Percentiles rank a stretch among this genome's conserved stretches.
These are phyloP conservation scores for Ostreobium quekettii DNA, from an alignment of 139 green algal genomes.

Conservation along the genomic window DNA sequence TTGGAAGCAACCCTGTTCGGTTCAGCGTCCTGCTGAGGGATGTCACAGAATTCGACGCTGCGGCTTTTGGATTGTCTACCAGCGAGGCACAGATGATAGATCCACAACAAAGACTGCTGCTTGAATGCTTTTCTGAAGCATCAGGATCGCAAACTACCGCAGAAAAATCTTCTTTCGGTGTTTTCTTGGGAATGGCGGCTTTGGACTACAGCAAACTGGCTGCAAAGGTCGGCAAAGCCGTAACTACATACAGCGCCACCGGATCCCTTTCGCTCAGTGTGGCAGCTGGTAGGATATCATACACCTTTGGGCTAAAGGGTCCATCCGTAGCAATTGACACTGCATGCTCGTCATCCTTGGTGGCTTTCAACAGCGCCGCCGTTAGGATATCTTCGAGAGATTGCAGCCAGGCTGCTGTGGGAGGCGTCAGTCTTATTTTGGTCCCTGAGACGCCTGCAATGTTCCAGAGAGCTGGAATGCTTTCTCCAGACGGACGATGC, in stretches of 20 bases:
- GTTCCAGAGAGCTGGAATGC: constrained; percentile 53
- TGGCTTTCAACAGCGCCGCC: constrained; percentile 39
- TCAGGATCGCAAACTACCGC: background rate
- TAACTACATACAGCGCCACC: constrained; percentile 48
- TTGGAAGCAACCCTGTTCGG: no score
- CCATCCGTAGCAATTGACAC: constrained; percentile 62
- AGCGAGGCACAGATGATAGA: constrained; percentile 69
- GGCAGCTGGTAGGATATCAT: constrained; percentile 70
- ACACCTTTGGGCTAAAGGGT: constrained; percentile 63
- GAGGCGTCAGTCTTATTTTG: constrained; percentile 65
- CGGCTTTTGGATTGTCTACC: constrained; percentile 49
- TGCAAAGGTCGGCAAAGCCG: constrained; percentile 33
- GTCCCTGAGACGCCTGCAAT: constrained; percentile 48
- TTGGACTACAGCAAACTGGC: constrained; percentile 42
- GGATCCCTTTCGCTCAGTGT: constrained; percentile 53
- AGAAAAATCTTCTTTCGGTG: constrained; percentile 12
- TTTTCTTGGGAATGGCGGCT: constrained; percentile 44
- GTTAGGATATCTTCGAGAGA: background rate
- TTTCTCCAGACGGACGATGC: constrained; percentile 68
- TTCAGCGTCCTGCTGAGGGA: constrained; percentile 56
- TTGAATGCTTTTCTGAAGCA: constrained; percentile 44
- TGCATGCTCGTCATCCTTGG: constrained; percentile 67
- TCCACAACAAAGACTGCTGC: constrained; percentile 77
- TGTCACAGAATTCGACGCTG: constrained; percentile 55
- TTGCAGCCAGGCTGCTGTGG: constrained; percentile 30